phyloP scores from a whole-genome alignment of 345 rosid genomes.

The Eucalyptus coolabah region DNA sequence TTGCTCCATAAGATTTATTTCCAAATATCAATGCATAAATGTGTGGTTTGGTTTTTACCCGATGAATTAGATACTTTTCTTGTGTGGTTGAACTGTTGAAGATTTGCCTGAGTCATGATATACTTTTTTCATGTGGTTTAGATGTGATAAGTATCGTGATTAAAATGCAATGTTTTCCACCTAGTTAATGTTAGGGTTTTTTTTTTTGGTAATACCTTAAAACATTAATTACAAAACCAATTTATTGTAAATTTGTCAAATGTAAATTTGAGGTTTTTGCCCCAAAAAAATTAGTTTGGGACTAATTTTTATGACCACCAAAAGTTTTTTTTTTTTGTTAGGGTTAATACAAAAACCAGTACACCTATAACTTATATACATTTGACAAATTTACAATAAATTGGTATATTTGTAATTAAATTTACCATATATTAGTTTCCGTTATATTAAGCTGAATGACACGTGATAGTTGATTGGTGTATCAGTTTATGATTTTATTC shows the following conservation, averaged over 20 bases:
- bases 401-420: no score
- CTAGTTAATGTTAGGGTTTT: not conserved
- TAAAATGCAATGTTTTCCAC: not conserved
- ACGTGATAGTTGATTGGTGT: fast-evolving
- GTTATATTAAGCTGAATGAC: no score
- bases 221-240: no score
- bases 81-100: not conserved
- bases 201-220: no score
- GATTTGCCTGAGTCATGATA: not conserved
- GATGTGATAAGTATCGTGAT: not conserved
- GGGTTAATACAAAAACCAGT: no score
- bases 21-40: not conserved
- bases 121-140: not conserved
- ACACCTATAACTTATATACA: fast-evolving
- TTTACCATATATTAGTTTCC: fast-evolving
- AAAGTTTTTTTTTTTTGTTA: not conserved
- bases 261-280: no score
- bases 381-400: no score
- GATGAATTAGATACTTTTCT: not conserved
- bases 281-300: no score
- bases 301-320: no score
- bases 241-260: no score
- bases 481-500: no score
- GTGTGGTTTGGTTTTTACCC: not conserved
- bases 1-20: not conserved